Evolutionary conservation across 1,139 yeast species (phyloP).

Genomic region (Kurtzmaniella quercitrusa): DNA sequence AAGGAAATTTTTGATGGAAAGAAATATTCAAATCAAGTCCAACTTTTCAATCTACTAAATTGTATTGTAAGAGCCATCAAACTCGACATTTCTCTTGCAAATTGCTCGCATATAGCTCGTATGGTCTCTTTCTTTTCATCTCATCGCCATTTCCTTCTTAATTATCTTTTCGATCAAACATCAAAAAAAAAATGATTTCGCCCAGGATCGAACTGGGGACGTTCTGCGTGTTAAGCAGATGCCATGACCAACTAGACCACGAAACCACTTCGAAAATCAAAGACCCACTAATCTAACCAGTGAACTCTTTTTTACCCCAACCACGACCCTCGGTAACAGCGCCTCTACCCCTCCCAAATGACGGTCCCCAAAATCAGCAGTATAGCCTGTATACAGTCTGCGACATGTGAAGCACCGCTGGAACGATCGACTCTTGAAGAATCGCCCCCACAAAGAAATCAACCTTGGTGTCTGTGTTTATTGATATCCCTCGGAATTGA

Average conservation of each 20-base stretch:
- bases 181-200: conserved; percentile 42
- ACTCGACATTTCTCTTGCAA: too few species aligned
- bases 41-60: too few species aligned
- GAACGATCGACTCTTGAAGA: not conserved
- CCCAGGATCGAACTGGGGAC: conserved; percentile 99
- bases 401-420: not conserved
- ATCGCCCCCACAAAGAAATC: not conserved
- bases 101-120: too few species aligned
- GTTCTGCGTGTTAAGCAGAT: conserved; percentile 99
- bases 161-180: too few species aligned
- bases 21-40: too few species aligned
- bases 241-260: conserved; percentile 99
- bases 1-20: too few species aligned
- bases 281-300: not conserved
- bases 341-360: not conserved
- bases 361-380: not conserved
- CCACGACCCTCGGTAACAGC: not conserved
- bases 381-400: not conserved
- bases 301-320: too few species aligned
- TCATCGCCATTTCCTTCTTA: too few species aligned
- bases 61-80: too few species aligned
- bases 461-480: too few species aligned
- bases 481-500: too few species aligned
- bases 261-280: conserved; percentile 9
- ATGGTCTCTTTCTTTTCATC: too few species aligned